Base-by-base conservation (phyloP, 2,329 filamentous ascomycete genomes). In the Penicillium sp. region DNA sequence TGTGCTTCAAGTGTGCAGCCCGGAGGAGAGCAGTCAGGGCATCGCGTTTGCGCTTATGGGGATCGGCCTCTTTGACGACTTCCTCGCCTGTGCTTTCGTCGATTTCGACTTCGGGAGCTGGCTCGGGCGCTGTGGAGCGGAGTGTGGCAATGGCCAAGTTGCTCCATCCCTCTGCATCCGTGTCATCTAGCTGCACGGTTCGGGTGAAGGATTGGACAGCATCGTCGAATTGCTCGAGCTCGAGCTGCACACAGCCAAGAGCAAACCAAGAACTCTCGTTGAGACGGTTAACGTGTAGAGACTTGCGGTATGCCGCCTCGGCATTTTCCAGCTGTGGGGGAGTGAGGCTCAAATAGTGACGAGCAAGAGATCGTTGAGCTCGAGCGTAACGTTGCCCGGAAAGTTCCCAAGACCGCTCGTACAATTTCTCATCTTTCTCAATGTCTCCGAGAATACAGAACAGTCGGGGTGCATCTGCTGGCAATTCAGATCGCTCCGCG, bases 381-480 rank as follows among this genome's bases (percentile, higher is more conserved):
- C 93, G 82, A 0, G 90, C 84, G 64, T 89, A 98, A 11, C 90
- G 81, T 42, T 82, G 69, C 2, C 83, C 83, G 0, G 90, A 96
- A 1, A 95, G 80, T 18, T 85, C 81, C 93, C 93, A 98, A 0
- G 91, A 90, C 11, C 85, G 85, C 54, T 88, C 80, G 70, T 94
- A 98, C 71, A 90, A 81, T 8, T 72, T 66, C 0, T 85, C 77
- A 8, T 93, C 80, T 24, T 83, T 76, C 56, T 95, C 88, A 12
- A 98, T 78, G 58, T 98, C 93, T 13, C 91, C 93, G 1, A 98
- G 75, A 48, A 98, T 96, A 64, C 91, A 97, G 74, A 90, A 91
- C 4, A 97, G 73, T 0, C 93, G 82, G 0, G 93, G 86, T 1
- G 91, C 88, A 63, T 97, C 88, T 1, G 86, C 78, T 0, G 90